Percentiles rank a stretch among this genome's conserved stretches.
Conservation (phyloP, 2,329 filamentous ascomycete species). For the Cladosporium velox region DNA sequence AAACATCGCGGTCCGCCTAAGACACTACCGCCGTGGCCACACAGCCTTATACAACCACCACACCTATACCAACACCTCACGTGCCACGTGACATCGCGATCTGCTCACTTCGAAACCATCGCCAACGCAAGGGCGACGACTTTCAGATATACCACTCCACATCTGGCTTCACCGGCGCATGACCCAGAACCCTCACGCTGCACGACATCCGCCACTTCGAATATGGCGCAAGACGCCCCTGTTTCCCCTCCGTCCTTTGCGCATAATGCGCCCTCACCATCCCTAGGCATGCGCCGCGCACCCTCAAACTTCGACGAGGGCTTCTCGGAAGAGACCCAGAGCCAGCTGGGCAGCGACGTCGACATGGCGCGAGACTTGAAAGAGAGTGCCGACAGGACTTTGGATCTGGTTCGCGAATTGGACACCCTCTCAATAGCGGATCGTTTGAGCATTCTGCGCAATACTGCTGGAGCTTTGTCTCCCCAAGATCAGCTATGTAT, state of each 20-base stretch:
- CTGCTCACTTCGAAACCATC: not conserved
- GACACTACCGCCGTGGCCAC: not conserved
- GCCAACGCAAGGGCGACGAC: slow-evolving; percentile 7
- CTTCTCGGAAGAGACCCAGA: slow-evolving; percentile 72
- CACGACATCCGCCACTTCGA: slow-evolving; percentile 19
- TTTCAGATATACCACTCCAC: not conserved
- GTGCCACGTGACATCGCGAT: slow-evolving; percentile 12
- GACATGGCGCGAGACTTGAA: slow-evolving; percentile 28
- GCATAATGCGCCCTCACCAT: slow-evolving; percentile 21
- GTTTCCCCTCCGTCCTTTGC: slow-evolving; percentile 8
- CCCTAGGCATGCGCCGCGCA: slow-evolving; percentile 26
- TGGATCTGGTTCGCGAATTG: slow-evolving; percentile 16
- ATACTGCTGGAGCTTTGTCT: slow-evolving; percentile 21
- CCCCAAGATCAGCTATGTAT: slow-evolving; percentile 23
- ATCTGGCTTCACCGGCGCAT: slow-evolving; percentile 5
- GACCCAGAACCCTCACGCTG: slow-evolving; percentile 14
- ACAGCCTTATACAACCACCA: slow-evolving; percentile 2
- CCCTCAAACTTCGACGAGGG: slow-evolving; percentile 67
- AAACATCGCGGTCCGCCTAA: not conserved
- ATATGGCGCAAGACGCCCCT: slow-evolving; percentile 15
- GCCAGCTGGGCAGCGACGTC: slow-evolving; percentile 47
- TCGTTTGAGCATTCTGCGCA: slow-evolving; percentile 17
- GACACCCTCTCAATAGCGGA: slow-evolving; percentile 18
- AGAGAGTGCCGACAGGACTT: slow-evolving; percentile 16
- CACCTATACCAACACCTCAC: not conserved